Evolutionary conservation across 305 asterid genomes (phyloP).

Genomic region (Fraxinus dipetala): DNA sequence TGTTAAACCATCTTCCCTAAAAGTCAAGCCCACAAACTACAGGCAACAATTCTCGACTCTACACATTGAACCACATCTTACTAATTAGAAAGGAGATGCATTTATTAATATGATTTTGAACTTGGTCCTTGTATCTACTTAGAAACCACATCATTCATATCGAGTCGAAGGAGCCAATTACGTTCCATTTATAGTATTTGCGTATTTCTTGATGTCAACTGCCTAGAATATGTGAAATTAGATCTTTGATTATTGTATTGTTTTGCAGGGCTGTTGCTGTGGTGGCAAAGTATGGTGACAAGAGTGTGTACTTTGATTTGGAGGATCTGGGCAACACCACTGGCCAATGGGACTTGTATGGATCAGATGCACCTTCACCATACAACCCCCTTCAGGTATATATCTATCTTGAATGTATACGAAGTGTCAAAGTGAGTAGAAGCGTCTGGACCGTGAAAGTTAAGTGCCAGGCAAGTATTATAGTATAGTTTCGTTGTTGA

Average conservation of each 20-base stretch:
- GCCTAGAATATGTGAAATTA: background rate
- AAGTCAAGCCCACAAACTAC: conserved; percentile 50
- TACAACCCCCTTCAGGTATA: conserved; percentile 85
- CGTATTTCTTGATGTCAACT: background rate
- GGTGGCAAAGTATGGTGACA: conserved; percentile 94
- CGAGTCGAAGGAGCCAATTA: background rate
- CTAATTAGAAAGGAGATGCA: background rate
- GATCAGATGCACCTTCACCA: conserved; percentile 92
- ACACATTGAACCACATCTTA: background rate
- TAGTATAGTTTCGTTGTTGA: background rate
- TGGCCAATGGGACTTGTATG: conserved; percentile 97
- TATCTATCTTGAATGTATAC: background rate
- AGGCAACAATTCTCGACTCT: conserved; percentile 33
- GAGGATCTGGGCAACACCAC: conserved; percentile 95
- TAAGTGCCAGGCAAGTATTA: background rate
- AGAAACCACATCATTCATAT: background rate
- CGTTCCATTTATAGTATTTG: background rate
- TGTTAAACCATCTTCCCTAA: conserved; percentile 56
- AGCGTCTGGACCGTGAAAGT: background rate
- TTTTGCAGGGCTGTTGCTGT: conserved; percentile 60
- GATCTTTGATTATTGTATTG: background rate
- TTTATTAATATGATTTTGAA: background rate
- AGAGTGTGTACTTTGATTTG: conserved; percentile 94
- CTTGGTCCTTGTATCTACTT: background rate
- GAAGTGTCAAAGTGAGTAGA: background rate